Percentiles rank a stretch among this genome's conserved stretches.
phyloP scores from a whole-genome alignment of 2,329 filamentous ascomycete genomes.

The Apiospora rasikravindrae region DNA sequence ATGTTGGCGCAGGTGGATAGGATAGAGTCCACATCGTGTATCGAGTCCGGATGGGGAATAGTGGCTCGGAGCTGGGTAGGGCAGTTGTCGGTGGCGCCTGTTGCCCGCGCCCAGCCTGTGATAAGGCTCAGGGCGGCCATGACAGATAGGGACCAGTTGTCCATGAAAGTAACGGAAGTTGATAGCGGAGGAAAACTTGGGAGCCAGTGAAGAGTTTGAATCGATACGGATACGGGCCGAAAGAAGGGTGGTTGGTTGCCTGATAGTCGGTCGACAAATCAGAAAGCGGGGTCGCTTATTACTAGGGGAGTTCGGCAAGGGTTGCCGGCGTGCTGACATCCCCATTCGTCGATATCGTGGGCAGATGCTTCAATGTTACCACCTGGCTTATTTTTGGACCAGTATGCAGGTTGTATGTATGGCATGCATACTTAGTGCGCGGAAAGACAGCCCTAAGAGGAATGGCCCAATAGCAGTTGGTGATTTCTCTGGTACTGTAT shows the following conservation, averaged over 20 bases:
- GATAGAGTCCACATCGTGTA: neutral
- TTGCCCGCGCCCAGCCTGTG: neutral
- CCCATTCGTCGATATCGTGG: neutral
- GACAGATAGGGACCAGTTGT: neutral
- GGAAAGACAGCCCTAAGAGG: neutral
- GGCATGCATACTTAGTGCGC: neutral
- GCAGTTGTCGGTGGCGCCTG: too few species aligned
- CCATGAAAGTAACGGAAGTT: neutral
- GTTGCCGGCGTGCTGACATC: neutral
- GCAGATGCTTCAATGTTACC: neutral
- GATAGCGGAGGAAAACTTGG: neutral
- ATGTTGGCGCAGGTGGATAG: neutral
- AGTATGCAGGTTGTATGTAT: neutral
- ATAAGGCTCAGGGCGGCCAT: neutral
- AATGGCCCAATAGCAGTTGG: neutral
- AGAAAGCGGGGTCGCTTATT: neutral
- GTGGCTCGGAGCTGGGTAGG: too few species aligned
- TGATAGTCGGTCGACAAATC: neutral
- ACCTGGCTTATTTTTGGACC: neutral
- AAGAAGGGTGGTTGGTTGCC: neutral
- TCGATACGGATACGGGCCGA: neutral
- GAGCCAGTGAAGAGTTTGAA: neutral
- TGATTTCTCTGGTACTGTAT: neutral
- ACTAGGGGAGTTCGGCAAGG: neutral
- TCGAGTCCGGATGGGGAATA: neutral